Conservation (phyloP, 2,329 filamentous ascomycete genomes). For the Chalaropsis thielavioides region DNA sequence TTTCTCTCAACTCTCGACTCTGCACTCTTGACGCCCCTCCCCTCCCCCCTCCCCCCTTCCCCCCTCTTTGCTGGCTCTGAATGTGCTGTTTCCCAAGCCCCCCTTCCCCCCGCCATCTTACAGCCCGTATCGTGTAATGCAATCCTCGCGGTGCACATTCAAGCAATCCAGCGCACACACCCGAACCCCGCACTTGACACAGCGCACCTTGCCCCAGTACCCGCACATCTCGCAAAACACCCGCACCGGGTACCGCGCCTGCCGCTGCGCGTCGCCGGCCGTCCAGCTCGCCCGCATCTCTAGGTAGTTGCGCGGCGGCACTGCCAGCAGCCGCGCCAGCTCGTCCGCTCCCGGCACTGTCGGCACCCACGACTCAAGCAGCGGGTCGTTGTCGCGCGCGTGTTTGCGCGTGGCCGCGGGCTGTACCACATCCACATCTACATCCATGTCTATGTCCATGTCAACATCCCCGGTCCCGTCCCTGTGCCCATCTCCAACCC, state of each 20-base stretch:
- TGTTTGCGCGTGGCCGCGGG: conserved; percentile 23
- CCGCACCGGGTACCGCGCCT: conserved; percentile 39
- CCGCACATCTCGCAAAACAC: conserved; percentile 67
- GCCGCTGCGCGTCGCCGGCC: conserved; percentile 22
- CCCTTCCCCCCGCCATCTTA: conserved; percentile 20
- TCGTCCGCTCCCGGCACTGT: conserved; percentile 43
- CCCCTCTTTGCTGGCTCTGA: neutral
- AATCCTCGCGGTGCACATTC: conserved; percentile 56
- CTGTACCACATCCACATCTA: neutral
- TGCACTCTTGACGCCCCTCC: no score
- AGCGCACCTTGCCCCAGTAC: conserved; percentile 65
- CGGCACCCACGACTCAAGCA: conserved; percentile 46
- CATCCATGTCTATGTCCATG: neutral
- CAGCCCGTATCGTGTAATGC: conserved; percentile 48
- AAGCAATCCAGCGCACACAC: conserved; percentile 68
- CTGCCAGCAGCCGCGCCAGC: conserved; percentile 47
- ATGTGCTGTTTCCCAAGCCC: neutral
- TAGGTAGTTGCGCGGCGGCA: conserved; percentile 52
- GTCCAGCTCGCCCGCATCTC: conserved; percentile 41
- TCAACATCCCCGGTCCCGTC: neutral
- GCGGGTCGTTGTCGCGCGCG: conserved; percentile 39
- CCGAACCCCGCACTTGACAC: conserved; percentile 61
- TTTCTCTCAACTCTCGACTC: neutral
- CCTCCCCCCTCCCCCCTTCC: neutral
- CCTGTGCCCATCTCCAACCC: neutral